Base-by-base conservation (phyloP, 225 moss, liverwort and hornwort genomes). In the Climacium dendroides region DNA sequence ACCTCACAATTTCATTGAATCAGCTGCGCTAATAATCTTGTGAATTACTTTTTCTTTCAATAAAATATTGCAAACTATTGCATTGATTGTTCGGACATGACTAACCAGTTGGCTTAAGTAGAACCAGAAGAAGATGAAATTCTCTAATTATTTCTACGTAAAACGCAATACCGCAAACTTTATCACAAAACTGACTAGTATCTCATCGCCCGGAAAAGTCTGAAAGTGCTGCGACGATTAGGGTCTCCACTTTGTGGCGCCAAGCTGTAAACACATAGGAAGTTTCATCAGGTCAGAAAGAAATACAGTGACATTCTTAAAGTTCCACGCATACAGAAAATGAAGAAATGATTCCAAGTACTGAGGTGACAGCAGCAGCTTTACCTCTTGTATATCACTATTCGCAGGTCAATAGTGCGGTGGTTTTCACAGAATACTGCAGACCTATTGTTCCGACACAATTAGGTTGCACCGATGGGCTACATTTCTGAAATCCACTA, bases 401-500 rank as follows among this genome's bases (percentile, higher is more conserved):
- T 47, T 83, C 53, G 61, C 39, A 67, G 85, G 78, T 74, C 65
- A 85, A 58, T n/a, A 43, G 60, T 79, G 79, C 66, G 13, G 59
- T 25, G 53, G 32, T n/a, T 78, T 57, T 79, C 71, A 63, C 58
- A 29, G n/a, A 79, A 60, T 23, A 47, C 71, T 71, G 64, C 81
- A 54, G 19, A 64, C 37, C 84, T 67, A 88, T 88, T 52, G 41
- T 85, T 89, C 90, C 55, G 83, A 87, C 47, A 84, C 62, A 62
- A 91, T 78, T 48, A 94, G 53, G 58, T 94, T 94, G 64, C 93
- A 94, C 43, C 93, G 92, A 73, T 63, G 70, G 43, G 94, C 91
- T 61, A 94, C 89, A 82, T 84, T 88, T 76, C 93, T 93, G 60
- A 94, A 93, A 75, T 94, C 94, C 87, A 88, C 88, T 80, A 89